Conservation (phyloP, 2,329 filamentous ascomycete genomes). For the Botrytis fabae region DNA sequence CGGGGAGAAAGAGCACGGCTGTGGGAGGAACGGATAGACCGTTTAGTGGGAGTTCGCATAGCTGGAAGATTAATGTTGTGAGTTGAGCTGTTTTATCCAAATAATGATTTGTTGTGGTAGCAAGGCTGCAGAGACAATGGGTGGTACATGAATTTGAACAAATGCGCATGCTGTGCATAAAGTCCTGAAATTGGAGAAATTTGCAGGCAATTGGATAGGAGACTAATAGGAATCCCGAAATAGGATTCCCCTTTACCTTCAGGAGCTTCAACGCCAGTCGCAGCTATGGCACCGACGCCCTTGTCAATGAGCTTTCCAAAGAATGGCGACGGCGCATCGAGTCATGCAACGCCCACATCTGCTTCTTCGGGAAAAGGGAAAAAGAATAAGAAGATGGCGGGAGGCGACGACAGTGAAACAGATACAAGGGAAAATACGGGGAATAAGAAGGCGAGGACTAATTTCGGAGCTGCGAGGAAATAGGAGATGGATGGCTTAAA, state of each 20-base stretch:
- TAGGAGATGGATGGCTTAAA: constrained; percentile 19
- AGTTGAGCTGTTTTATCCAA: constrained; percentile 26
- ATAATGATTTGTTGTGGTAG: not conserved
- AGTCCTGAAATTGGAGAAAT: too few relatives aligned
- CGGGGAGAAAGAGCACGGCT: constrained; percentile 63
- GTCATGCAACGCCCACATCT: constrained; percentile 58
- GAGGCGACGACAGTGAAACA: constrained; percentile 58
- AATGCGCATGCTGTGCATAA: not conserved
- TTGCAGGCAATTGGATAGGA: not conserved
- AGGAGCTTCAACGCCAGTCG: constrained; percentile 37
- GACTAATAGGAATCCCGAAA: not conserved
- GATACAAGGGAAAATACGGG: constrained; percentile 47
- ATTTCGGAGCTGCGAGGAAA: constrained; percentile 39
- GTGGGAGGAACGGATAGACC: constrained; percentile 68
- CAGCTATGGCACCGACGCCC: constrained; percentile 55
- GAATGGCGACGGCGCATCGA: constrained; percentile 45
- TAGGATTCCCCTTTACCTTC: constrained; percentile 39
- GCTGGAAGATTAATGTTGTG: constrained; percentile 53
- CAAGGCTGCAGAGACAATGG: not conserved
- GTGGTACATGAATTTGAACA: not conserved
- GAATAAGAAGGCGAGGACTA: constrained; percentile 39
- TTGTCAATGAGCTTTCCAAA: constrained; percentile 56
- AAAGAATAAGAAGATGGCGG: constrained; percentile 55
- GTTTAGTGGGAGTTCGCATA: constrained; percentile 58
- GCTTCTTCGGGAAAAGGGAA: constrained; percentile 47